These are phyloP conservation scores for Cicer arietinum DNA, from an alignment of 306 rosid genomes.

Conservation along the genomic window DNA sequence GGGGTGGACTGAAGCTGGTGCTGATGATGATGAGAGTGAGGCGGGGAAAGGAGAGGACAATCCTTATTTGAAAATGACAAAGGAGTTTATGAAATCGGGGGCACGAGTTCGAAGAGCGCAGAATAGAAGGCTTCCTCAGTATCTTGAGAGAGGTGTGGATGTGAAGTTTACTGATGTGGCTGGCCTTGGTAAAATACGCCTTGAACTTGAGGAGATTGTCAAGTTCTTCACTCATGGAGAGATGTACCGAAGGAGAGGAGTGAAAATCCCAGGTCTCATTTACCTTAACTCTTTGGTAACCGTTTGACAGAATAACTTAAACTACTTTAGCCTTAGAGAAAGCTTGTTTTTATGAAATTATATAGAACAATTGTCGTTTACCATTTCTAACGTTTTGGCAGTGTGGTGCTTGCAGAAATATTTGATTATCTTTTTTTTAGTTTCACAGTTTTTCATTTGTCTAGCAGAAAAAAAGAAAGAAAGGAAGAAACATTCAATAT, in stretches of 20 bases:
- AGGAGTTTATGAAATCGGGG: slow-evolving; percentile 96
- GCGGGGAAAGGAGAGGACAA: slow-evolving; percentile 77
- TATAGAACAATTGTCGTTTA: slow-evolving; percentile 4
- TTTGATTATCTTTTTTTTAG: slow-evolving; percentile 29
- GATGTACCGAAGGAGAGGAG: slow-evolving; percentile 94
- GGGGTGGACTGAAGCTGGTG: slow-evolving; percentile 61
- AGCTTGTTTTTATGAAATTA: slow-evolving; percentile 25
- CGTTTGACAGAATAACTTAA: slow-evolving; percentile 40
- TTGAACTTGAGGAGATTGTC: slow-evolving; percentile 98
- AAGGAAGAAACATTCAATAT: slow-evolving; percentile 27
- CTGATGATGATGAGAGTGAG: slow-evolving; percentile 67
- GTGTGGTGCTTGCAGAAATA: slow-evolving; percentile 16
- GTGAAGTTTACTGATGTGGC: slow-evolving; percentile 96
- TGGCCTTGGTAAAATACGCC: slow-evolving; percentile 93
- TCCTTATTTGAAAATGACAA: slow-evolving; percentile 84
- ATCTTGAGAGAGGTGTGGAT: slow-evolving; percentile 91
- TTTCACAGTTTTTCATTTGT: not conserved
- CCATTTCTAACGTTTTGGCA: slow-evolving; percentile 8
- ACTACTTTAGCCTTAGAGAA: not conserved
- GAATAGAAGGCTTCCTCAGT: slow-evolving; percentile 79
- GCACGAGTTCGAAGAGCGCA: slow-evolving; percentile 86
- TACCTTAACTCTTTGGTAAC: slow-evolving; percentile 22
- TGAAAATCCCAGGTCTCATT: slow-evolving; percentile 86
- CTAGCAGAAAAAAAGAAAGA: not conserved
- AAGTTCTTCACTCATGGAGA: slow-evolving; percentile 98